These are phyloP conservation scores for Ceratocystis colombiana DNA, from an alignment of 2,329 filamentous ascomycete genomes.

Conservation along the genomic window DNA sequence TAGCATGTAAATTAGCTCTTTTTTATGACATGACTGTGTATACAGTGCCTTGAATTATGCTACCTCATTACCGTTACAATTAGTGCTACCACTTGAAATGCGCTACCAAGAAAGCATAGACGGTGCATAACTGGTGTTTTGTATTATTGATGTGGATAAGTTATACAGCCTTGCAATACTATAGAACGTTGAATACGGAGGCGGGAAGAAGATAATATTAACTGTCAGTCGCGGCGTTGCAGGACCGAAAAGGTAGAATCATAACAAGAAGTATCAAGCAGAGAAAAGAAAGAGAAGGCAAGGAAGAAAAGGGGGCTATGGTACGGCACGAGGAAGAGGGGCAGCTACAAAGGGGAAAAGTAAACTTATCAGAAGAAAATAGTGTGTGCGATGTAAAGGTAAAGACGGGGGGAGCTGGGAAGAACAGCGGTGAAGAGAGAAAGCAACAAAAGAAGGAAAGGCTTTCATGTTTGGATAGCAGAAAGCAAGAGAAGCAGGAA, in stretches of 20 bases:
- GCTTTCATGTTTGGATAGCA: background rate
- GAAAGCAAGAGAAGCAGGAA: background rate
- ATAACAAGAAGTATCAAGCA: conserved; percentile 3
- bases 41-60: background rate
- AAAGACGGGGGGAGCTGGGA: background rate
- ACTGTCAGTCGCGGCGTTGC: no score
- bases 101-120: no score
- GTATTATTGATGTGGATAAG: background rate
- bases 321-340: no score
- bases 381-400: no score
- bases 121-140: conserved; percentile 7
- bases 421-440: background rate
- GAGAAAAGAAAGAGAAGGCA: background rate
- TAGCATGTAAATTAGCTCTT: background rate
- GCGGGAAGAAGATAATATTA: background rate
- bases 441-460: background rate
- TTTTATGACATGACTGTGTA: background rate
- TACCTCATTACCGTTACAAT: background rate
- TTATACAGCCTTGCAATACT: background rate
- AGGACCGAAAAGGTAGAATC: background rate
- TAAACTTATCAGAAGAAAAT: no score
- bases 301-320: background rate
- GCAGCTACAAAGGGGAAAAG: no score
- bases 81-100: background rate
- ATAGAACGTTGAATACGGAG: background rate